A percentile compares a stretch with the other conserved stretches of the same genome.
phyloP scores from a whole-genome alignment of 306 rosid species.

The Inga laurina region DNA sequence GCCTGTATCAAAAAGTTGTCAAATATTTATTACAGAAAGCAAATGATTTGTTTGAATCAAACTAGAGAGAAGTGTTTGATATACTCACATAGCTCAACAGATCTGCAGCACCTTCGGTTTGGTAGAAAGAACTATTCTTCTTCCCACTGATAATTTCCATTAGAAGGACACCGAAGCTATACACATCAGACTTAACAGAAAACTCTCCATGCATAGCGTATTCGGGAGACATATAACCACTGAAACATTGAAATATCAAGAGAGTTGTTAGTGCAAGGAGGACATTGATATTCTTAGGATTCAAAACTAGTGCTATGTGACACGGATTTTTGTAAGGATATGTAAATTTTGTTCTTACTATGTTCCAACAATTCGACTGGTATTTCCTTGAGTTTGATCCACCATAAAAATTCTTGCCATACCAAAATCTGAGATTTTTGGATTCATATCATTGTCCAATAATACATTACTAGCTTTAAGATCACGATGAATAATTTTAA shows the following conservation, averaged over 20 bases:
- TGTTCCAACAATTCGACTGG: constrained; percentile 35
- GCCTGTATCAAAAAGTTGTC: too few relatives aligned
- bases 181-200: neutral
- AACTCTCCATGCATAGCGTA: neutral
- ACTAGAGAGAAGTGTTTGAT: too few relatives aligned
- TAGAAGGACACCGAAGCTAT: constrained; percentile 5
- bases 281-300: neutral
- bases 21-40: too few relatives aligned
- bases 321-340: too few relatives aligned
- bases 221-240: neutral
- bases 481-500: constrained; percentile 28
- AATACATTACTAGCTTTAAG: constrained; percentile 41
- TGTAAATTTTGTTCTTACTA: constrained; percentile 31
- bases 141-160: too few relatives aligned
- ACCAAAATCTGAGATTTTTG: constrained; percentile 53
- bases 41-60: too few relatives aligned
- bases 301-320: too few relatives aligned
- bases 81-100: too few relatives aligned
- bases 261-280: neutral
- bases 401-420: constrained; percentile 33
- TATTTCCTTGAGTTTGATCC: constrained; percentile 30
- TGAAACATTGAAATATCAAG: neutral
- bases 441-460: constrained; percentile 33
- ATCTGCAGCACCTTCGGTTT: too few relatives aligned
- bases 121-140: too few relatives aligned